These are phyloP conservation scores for Naganishia sp. DNA, from an alignment of 1,284 basidiomycete genomes.

Conservation along the genomic window DNA sequence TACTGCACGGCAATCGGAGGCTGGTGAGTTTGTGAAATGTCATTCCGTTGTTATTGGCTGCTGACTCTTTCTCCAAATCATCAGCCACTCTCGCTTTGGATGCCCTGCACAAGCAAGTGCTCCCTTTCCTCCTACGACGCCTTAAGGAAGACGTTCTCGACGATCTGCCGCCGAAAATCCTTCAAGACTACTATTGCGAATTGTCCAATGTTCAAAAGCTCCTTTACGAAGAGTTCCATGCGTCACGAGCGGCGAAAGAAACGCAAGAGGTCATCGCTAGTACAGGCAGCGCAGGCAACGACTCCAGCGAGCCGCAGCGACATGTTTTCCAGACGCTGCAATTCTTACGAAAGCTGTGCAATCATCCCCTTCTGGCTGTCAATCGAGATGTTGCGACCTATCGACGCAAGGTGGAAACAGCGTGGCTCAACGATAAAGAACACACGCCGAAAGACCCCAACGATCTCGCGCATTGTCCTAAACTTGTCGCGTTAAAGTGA, in stretches of 20 bases:
- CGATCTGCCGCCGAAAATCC: constrained; percentile 98
- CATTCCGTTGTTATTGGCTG: not conserved
- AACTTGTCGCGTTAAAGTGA: constrained; percentile 75
- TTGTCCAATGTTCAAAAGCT: constrained; percentile 89
- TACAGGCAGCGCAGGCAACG: constrained; percentile 47
- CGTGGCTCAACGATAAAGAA: constrained; percentile 49
- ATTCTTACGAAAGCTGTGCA: constrained; percentile 96
- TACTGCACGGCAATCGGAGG: constrained; percentile 84
- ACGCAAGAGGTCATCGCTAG: constrained; percentile 65
- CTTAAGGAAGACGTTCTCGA: constrained; percentile 96
- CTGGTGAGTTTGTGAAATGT: constrained; percentile 61
- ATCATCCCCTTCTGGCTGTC: constrained; percentile 88
- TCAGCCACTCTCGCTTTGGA: constrained; percentile 88
- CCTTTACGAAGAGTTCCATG: constrained; percentile 89
- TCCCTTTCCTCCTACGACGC: constrained; percentile 95
- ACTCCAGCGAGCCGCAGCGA: constrained; percentile 60
- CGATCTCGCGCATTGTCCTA: constrained; percentile 90
- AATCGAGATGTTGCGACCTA: constrained; percentile 68
- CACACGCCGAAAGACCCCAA: constrained; percentile 56
- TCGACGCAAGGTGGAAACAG: constrained; percentile 64
- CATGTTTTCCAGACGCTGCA: constrained; percentile 97
- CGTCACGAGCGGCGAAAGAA: constrained; percentile 69
- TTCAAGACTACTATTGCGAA: constrained; percentile 99
- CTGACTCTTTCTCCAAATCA: constrained; percentile 2
- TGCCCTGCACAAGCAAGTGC: constrained; percentile 95